phyloP scores from a whole-genome alignment of 2,329 filamentous ascomycete species.

The Botrytis byssoidea region DNA sequence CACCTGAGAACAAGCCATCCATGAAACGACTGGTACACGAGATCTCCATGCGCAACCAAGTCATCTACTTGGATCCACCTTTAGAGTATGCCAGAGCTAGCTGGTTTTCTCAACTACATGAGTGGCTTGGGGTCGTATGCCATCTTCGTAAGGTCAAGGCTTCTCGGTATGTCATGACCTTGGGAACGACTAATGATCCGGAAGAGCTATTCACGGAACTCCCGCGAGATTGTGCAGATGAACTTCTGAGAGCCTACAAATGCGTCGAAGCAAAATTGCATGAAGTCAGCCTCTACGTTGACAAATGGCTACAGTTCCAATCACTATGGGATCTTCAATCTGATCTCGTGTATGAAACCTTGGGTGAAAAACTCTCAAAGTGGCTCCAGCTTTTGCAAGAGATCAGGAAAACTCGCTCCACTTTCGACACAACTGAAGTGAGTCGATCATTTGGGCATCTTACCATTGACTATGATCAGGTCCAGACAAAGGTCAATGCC shows the following conservation, averaged over 20 bases:
- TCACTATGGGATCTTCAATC: slow-evolving; percentile 97
- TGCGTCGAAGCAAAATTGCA: slow-evolving; percentile 80
- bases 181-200: slow-evolving; percentile 64
- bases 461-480: slow-evolving; percentile 96
- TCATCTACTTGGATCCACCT: slow-evolving; percentile 94
- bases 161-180: slow-evolving; percentile 87
- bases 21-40: slow-evolving; percentile 81
- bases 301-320: slow-evolving; percentile 98
- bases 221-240: slow-evolving; percentile 76
- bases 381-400: slow-evolving; percentile 97
- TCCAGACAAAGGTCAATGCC: slow-evolving; percentile 96
- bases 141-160: slow-evolving; percentile 93
- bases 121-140: slow-evolving; percentile 91
- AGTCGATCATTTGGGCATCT: slow-evolving; percentile 91
- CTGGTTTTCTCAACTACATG: slow-evolving; percentile 90
- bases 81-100: slow-evolving; percentile 87
- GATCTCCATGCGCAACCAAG: slow-evolving; percentile 95
- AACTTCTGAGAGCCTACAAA: slow-evolving; percentile 76
- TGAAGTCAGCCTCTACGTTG: slow-evolving; percentile 81
- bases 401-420: slow-evolving; percentile 90
- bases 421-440: slow-evolving; percentile 95
- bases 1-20: slow-evolving; percentile 55
- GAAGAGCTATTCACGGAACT: slow-evolving; percentile 79
- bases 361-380: slow-evolving; percentile 85
- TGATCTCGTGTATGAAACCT: slow-evolving; percentile 87